Evolutionary conservation across 2,329 filamentous ascomycete species (phyloP), one percentile per base, ranked within the genome.

Genomic region (Lachnellula subtilissima): DNA sequence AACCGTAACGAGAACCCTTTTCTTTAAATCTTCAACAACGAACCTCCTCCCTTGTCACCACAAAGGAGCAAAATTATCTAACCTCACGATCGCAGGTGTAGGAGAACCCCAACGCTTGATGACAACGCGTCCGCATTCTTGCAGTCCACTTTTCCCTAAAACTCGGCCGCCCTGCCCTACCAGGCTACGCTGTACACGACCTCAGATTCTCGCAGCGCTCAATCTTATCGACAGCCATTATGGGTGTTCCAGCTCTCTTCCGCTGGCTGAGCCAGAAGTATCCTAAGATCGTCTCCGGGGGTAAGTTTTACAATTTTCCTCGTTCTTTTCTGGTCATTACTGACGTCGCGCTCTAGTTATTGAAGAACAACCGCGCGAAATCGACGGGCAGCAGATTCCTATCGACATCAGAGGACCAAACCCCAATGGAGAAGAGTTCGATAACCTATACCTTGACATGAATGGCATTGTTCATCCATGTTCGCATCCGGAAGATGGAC

Each of bases 381-480:
- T 97, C 72, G 90, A 96, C 80, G 93, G 91, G 63, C 82, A 86
- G 45, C 79, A 83, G 64, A 87, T 97, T 56, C 94, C 94, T 2
- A 84, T 97, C 59, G 91, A 99, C 70, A 86, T 84, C 11, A 91
- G 88, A 6, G 78, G 83, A 40, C 85, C 90, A 5, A 99, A 99
- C 69, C 95, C 95, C 2, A 99, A 99, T 74, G 91, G 91, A 71
- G 93, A 97, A 75, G 94, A 99, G 73, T 89, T 96, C 69, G 93
- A 99, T 75, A 99, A 99, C 69, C 79, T 99, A 5, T 99, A 99
- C 70, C 83, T 99, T 61, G 94, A 99, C 69, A 97, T 99, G 93
- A 99, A 99, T 73, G 95, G 94, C 71, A 99, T 99, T 64, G 94
- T 99, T 39, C 94, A 99, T 77, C 95, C 95, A 35, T 99, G 94